A percentile compares a stretch with the other conserved stretches of the same genome.
Conservation (phyloP, 352 stramenopile species). For the Phytophthora cryptogea region DNA sequence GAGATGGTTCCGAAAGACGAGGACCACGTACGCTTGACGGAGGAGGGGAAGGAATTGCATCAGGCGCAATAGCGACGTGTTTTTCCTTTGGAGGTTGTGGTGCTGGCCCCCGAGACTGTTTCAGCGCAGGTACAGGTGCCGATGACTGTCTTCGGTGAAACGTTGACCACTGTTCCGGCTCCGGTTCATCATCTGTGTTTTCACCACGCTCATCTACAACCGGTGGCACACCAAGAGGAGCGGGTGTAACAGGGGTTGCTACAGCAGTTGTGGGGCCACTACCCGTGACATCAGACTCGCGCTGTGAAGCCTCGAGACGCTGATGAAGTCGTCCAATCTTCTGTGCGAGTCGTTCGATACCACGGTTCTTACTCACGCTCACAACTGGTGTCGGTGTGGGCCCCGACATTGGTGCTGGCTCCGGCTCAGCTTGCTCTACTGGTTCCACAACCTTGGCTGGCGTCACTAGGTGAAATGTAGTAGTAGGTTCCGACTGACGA, state of each 20-base stretch:
- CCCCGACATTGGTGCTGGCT: constrained; percentile 3
- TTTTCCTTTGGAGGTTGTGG: constrained; percentile 24
- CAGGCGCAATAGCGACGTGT: constrained; percentile 27
- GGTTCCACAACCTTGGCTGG: constrained; percentile 1
- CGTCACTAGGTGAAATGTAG: constrained; percentile 8
- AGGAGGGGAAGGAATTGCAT: constrained; percentile 8
- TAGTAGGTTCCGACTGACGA: constrained; percentile 31
- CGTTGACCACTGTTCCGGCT: constrained; percentile 31
- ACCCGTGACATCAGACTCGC: constrained; percentile 19
- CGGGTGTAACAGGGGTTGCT: constrained; percentile 2
- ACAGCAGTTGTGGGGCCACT: constrained; percentile 3
- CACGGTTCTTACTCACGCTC: constrained; percentile 40
- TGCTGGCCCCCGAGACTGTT: constrained; percentile 11
- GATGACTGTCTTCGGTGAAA: constrained; percentile 20
- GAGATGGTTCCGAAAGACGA: constrained; percentile 24
- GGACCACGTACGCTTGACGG: constrained; percentile 5
- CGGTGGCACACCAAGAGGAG: constrained; percentile 16
- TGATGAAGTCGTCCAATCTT: constrained; percentile 58
- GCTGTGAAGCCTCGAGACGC: constrained; percentile 43
- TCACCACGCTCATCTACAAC: constrained; percentile 25
- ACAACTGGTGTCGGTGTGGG: constrained; percentile 24
- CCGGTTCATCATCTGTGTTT: constrained; percentile 32
- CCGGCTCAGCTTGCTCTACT: constrained; percentile 12
- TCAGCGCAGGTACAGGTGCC: constrained; percentile 10
- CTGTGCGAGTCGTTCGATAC: constrained; percentile 47